phyloP scores from a whole-genome alignment of 345 rosid species.

The Rhodamnia argentea region DNA sequence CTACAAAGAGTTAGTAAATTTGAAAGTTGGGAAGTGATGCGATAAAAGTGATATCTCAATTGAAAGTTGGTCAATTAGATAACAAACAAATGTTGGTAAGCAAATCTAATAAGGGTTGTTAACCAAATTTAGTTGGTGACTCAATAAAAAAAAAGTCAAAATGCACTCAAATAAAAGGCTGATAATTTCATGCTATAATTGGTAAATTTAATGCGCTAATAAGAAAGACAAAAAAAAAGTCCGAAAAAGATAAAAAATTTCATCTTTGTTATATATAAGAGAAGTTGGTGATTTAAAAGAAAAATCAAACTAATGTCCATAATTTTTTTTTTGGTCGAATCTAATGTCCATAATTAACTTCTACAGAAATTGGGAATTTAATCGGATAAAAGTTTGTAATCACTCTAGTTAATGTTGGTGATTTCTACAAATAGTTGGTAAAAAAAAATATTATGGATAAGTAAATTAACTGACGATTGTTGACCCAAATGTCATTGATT shows the following conservation, averaged over 20 bases:
- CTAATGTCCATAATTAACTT: neutral
- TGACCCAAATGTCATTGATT: neutral
- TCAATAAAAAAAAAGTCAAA: neutral
- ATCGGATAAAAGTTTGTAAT: neutral
- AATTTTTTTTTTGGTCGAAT: neutral
- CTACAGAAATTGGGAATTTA: neutral
- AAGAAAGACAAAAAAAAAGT: neutral
- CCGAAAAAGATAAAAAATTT: neutral
- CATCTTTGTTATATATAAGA: neutral
- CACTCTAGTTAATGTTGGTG: neutral
- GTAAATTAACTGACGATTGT: neutral
- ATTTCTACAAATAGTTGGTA: neutral
- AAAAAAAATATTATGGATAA: too few species aligned
- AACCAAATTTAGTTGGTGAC: neutral
- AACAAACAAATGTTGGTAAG: neutral
- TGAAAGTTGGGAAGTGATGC: neutral
- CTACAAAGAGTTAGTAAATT: neutral
- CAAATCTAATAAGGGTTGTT: neutral
- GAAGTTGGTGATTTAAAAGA: neutral
- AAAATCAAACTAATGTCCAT: neutral
- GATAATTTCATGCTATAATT: neutral
- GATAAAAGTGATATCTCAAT: neutral
- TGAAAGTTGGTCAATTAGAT: neutral
- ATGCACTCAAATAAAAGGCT: neutral
- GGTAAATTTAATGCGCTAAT: neutral